Percentiles rank a stretch among this genome's conserved stretches.
These are phyloP conservation scores for Carex cristatella DNA, from an alignment of 176 grass and related monocot species.

Conservation along the genomic window DNA sequence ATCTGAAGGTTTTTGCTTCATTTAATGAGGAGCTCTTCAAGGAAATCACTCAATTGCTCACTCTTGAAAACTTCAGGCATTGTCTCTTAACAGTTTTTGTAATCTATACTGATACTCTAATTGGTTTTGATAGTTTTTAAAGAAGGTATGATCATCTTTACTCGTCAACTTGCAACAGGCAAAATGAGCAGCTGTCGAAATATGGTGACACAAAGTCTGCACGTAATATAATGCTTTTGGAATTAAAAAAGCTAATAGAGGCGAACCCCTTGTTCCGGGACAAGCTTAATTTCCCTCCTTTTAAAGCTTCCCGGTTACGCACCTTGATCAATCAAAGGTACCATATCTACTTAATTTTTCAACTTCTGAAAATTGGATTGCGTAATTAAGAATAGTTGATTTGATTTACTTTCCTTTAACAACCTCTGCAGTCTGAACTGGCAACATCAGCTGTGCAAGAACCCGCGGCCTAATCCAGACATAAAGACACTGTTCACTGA, in stretches of 20 bases:
- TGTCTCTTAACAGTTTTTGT: background rate
- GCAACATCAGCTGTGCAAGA: constrained; percentile 99
- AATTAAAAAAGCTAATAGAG: constrained; percentile 97
- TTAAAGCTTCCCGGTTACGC: constrained; percentile 88
- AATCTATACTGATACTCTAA: background rate
- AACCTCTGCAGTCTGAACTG: constrained; percentile 69
- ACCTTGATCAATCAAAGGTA: constrained; percentile 99
- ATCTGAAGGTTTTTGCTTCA: constrained; percentile 97
- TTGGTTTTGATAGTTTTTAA: background rate
- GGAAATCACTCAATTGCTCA: constrained; percentile 97
- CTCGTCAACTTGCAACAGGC: constrained; percentile 46
- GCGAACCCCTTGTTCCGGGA: constrained; percentile 93
- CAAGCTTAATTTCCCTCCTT: constrained; percentile 91
- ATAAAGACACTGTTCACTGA: constrained; percentile 99
- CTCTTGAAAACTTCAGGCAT: constrained; percentile 96
- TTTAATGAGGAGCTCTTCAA: constrained; percentile 99
- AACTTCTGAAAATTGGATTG: background rate
- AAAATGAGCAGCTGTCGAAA: constrained; percentile 98
- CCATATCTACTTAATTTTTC: background rate
- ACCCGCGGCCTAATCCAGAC: constrained; percentile 93
- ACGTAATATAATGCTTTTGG: constrained; percentile 96
- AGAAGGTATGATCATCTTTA: background rate
- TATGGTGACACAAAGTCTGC: constrained; percentile 99
- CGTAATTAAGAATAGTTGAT: background rate
- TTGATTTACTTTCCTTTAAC: constrained; percentile 21